Evolutionary conservation across 2,329 filamentous ascomycete species (phyloP), one percentile per base, ranked within the genome.

Genomic region (Canariomyces notabilis): DNA sequence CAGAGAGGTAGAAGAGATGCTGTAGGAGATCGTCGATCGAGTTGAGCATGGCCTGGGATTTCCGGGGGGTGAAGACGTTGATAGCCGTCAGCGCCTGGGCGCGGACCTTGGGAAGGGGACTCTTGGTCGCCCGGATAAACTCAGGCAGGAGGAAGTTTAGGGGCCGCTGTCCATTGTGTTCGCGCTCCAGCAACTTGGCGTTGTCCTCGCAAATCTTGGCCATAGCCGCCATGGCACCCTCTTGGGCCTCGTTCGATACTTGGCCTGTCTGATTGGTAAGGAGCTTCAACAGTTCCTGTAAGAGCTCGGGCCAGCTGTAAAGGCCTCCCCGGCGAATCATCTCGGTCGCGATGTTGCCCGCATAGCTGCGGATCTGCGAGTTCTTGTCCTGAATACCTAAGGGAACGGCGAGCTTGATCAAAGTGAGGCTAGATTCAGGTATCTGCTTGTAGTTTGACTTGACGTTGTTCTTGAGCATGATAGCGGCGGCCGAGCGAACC

Each of bases 141-240:
- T 94, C 91, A 9, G 93, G 93, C 40, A 97, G 83, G 37, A 98
- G 81, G 59, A 89, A 85, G 63, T 86, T 85, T 50, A 97, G 79
- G 2, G 93, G 93, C 46, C 89, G 79, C 66, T 96, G 85, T 50
- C 89, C 89, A 61, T 89, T 83, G 64, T 95, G 88, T 54, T 95
- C 88, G 58, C 84, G 83, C 67, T 95, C 89, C 44, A 98, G 73
- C 49, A 88, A 76, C 63, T 86, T 89, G 61, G 81, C 83, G 69
- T 95, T 96, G 69, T 98, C 93, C 68, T 98, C 93, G 68, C 93
- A 98, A 51, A 98, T 90, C 73, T 97, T 97, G 64, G 85, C 74
- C 66, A 98, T 75, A 38, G 93, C 90, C 39, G 87, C 82, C 86
- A 97, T 95, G 57, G 89, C 90, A 51, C 90, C 90, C 65, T 98